Base-by-base conservation (phyloP, 2,329 filamentous ascomycete genomes). In the Podosphaera xanthii region DNA sequence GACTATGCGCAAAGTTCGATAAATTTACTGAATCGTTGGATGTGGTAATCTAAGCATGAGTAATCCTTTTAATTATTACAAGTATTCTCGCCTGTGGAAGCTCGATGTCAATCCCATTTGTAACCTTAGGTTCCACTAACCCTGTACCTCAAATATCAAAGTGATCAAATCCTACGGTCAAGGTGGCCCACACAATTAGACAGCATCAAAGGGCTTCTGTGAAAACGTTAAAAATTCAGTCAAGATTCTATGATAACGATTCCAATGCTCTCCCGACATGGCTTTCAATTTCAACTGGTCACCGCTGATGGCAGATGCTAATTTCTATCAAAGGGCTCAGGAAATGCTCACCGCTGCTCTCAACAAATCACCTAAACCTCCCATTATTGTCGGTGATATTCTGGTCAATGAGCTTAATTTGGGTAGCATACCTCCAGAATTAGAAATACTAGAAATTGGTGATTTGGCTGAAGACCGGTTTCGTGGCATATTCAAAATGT, bases 221-320 rank as follows among this genome's bases (percentile, higher is more conserved):
- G 36, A 5, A 6, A 40, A 10, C 5, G 10, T 6, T 40, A 40
- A 6, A 5, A 40, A 10, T 1, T 40, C 36, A 10, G 10, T 40
- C 10, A 22, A 50, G 8, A 50, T 50, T 50, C n/a, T 31, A 12
- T 22, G 9, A 8, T 22, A 31, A 8, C n/a, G 5, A 4, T 57
- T 63, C 66, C 67, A 64, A 68, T 69, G 67, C 61, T 53, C 63
- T 62, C 59, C 63, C 64, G 65, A 63, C 55, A 98, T 98, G 92
- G 92, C 92, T 66, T 98, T 98, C 86, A 97, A 97, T 78, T 98
- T 98, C 86, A 97, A 97, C 87, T 98, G 92, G 92, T 95, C 89
- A 80, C 92, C 92, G 70, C 79, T 98, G 65, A 92, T 94, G 74
- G 91, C 91, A 69, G 92, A 97, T 75, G 91, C 87, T 68, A 81